These are phyloP conservation scores for Plasmodium inui DNA, from an alignment of 169 alveolate species.

Conservation along the genomic window DNA sequence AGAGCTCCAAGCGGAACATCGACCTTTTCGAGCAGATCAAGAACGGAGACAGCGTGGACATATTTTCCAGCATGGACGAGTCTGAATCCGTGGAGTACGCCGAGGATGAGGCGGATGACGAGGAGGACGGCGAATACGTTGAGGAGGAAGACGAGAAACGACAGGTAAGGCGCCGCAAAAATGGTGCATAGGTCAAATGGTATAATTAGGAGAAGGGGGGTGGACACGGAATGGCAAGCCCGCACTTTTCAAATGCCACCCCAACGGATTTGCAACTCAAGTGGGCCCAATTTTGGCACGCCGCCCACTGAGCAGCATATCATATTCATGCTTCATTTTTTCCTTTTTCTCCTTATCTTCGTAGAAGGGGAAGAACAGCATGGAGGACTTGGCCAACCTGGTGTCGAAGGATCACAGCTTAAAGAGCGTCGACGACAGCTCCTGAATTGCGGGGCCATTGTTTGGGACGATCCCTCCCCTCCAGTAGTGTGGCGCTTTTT, in stretches of 20 bases:
- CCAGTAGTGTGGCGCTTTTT: neutral
- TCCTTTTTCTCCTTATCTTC: neutral
- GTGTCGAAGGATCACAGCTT: slow-evolving; percentile 19
- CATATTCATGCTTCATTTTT: neutral
- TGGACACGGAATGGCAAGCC: neutral
- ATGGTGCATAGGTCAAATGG: neutral
- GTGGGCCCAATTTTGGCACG: neutral
- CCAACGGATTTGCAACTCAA: neutral
- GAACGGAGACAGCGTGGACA: slow-evolving; percentile 67
- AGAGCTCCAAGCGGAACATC: slow-evolving; percentile 14
- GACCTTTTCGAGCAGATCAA: slow-evolving; percentile 33
- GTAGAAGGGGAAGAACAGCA: neutral
- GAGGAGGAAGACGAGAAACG: neutral
- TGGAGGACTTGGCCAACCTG: neutral
- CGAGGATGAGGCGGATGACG: slow-evolving; percentile 6
- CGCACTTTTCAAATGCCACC: neutral
- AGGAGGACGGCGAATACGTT: neutral
- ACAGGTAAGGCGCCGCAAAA: neutral
- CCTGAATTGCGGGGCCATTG: neutral
- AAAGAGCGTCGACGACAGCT: slow-evolving; percentile 28
- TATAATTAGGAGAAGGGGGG: neutral
- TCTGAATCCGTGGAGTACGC: neutral
- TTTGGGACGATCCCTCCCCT: neutral
- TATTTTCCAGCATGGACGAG: slow-evolving; percentile 61
- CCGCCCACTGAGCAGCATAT: neutral